These are phyloP conservation scores for Diutina rugosa DNA, from an alignment of 1,139 yeast species.

Conservation along the genomic window DNA sequence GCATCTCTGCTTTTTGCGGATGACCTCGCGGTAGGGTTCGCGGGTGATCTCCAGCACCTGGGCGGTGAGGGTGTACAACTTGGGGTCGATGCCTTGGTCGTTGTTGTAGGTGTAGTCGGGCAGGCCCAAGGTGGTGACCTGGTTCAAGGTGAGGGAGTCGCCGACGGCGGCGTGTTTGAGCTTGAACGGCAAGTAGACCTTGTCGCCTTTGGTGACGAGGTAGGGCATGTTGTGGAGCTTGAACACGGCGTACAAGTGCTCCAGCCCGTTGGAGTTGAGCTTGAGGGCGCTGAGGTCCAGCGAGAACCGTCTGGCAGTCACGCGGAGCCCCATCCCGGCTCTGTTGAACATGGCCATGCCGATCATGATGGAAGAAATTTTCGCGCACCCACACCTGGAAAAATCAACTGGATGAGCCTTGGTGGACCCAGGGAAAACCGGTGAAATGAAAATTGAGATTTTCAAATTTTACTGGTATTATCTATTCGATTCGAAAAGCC, in stretches of 20 bases:
- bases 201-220: conserved; percentile 85
- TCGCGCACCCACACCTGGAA: not conserved
- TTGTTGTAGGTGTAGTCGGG: conserved; percentile 56
- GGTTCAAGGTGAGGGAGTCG: conserved; percentile 56
- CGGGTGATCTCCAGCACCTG: conserved; percentile 78
- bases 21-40: conserved; percentile 53
- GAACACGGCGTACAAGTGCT: conserved; percentile 64
- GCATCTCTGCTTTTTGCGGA: conserved; percentile 63
- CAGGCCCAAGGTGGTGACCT: conserved; percentile 75
- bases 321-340: not conserved
- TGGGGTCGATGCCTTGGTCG: conserved; percentile 19
- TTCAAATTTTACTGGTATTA: too few relatives aligned
- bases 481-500: too few relatives aligned
- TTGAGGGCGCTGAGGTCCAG: conserved; percentile 37
- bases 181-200: conserved; percentile 62
- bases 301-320: not conserved
- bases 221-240: conserved; percentile 78
- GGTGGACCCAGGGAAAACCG: too few relatives aligned
- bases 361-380: not conserved
- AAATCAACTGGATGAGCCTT: not conserved
- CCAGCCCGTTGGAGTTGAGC: conserved; percentile 38
- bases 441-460: too few relatives aligned
- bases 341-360: not conserved
- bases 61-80: conserved; percentile 53
- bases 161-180: conserved; percentile 72